These are phyloP conservation scores for Cryptococcus floricola DNA, from an alignment of 1,284 basidiomycete genomes.

Conservation along the genomic window DNA sequence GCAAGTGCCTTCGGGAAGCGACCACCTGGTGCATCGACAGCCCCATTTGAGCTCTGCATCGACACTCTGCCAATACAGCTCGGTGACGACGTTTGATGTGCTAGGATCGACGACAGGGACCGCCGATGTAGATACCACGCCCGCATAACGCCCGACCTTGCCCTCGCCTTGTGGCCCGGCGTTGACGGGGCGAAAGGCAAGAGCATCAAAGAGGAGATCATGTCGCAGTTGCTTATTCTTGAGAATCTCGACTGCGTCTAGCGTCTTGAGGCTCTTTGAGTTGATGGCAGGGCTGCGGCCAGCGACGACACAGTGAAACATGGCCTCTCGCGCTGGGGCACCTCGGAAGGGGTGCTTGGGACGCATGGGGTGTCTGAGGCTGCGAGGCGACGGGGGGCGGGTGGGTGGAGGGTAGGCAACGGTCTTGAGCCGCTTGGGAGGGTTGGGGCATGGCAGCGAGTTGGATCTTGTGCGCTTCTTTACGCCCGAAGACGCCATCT, in stretches of 20 bases:
- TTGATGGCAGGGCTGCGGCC: conserved; percentile 66
- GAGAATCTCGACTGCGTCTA: conserved; percentile 80
- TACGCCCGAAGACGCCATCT: neutral
- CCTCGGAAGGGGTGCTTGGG: neutral
- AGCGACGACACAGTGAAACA: conserved; percentile 22
- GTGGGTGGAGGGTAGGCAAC: neutral
- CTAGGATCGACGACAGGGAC: conserved; percentile 26
- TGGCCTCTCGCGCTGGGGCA: too few relatives aligned
- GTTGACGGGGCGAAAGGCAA: conserved; percentile 40
- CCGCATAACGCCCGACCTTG: conserved; percentile 44
- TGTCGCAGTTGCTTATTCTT: conserved; percentile 87
- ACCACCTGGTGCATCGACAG: conserved; percentile 76
- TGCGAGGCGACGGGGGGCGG: neutral
- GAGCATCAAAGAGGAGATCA: conserved; percentile 76
- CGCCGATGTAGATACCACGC: conserved; percentile 20
- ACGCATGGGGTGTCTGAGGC: neutral
- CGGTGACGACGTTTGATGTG: conserved; percentile 55
- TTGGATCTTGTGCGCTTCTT: conserved; percentile 14
- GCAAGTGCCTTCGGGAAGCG: conserved; percentile 33
- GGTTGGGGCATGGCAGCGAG: conserved; percentile 13
- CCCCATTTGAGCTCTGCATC: conserved; percentile 70
- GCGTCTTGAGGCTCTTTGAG: conserved; percentile 71
- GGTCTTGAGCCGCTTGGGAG: neutral
- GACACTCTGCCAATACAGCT: conserved; percentile 81
- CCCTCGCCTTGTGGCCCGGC: conserved; percentile 64